Base-by-base conservation (phyloP, 345 rosid species). In the Dimocarpus longan region DNA sequence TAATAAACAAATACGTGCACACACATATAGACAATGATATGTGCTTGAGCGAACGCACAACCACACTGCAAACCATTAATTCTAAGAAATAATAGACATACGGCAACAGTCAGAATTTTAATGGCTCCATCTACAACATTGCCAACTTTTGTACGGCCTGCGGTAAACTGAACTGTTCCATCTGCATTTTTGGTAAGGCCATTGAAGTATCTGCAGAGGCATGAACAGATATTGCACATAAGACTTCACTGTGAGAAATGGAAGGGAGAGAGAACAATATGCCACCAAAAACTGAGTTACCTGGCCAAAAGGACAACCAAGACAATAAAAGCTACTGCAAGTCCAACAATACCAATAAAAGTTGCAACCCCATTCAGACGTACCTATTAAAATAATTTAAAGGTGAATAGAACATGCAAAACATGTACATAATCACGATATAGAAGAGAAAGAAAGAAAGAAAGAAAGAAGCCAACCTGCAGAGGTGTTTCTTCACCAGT, bases 301-400 rank as follows among this genome's bases (percentile, higher is more conserved):
- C 99, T 89, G 56, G 84, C 92, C 65, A 94, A 79, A 71, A 96
- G 98, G 81, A 94, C 95, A 80, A 84, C 90, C 82, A 96, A 82
- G 79, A 96, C 99, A 76, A 80, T 80, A 13, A 88, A 85, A 81
- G 99, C 98, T 32, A 93, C 99, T 19, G 90, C 68, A 64, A 96
- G 93, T 71, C 99, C 99, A 28, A 90, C 99, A 68, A 94, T 81
- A 80, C 98, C 99, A 19, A 96, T 91, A 86, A 96, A 94, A 68
- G 99, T 96, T 50, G 99, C 98, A 60, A 92, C 97, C 70, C 99
- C 99, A 88, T 97, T 97, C 84, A 97, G 83, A 37, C 99, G 97
- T 8, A 97, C 99, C 99, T 97, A 79, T 76, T 40, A 56, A 39
- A 73, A 50, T 57, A 74, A 70, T 37, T 48, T 21, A 66, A 52